Evolutionary conservation across 345 rosid species (phyloP), one percentile per base, ranked within the genome.

Genomic region (Ceriops zippeliana): DNA sequence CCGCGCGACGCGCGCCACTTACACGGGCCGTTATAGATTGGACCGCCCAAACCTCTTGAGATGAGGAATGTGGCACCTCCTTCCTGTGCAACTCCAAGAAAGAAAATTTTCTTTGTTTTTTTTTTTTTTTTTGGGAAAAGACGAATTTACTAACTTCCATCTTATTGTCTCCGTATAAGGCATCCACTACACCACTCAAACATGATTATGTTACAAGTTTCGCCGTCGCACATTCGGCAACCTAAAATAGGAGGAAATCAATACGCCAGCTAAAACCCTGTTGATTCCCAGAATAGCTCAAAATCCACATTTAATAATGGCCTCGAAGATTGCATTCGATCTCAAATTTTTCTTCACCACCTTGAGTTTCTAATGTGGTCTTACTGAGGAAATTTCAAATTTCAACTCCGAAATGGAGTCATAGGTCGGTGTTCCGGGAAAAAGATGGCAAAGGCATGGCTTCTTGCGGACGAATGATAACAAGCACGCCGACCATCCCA

Each of bases 381-480:
- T 42, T 13, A 15, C 17, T 13, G 49, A 42, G 16, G 3, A 42
- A 15, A 42, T 42, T 15, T 4, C 15, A 2, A 42, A 11, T 42
- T 42, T 42, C 49, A 42, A 42, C 17, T 42, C 5, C 16, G 49
- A 49, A 34, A 32, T 13, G 27, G 65, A 61, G 67, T 89, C 84
- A 87, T 69, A 77, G 78, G 83, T 90, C 96, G 3, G 89, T 86
- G 86, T 92, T 89, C 62, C 99, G 84, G 10, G 96, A 89, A 78
- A 92, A 96, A 1, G 98, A 96, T 0, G 99, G 99, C 74, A 92
- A 81, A 16, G 99, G 99, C 82, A 79, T 60, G 27, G 91, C 91
- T 69, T 92, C 99, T 75, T 89, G 98, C 0, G 99, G 98, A 26
- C 91, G 88, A 66, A 96, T 87, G 79, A 96, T 84, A 76, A 86